Evolutionary conservation across 768 basidiomycete genomes (phyloP), one percentile per base, ranked within the genome.

Genomic region (Pulveroboletus sp.): DNA sequence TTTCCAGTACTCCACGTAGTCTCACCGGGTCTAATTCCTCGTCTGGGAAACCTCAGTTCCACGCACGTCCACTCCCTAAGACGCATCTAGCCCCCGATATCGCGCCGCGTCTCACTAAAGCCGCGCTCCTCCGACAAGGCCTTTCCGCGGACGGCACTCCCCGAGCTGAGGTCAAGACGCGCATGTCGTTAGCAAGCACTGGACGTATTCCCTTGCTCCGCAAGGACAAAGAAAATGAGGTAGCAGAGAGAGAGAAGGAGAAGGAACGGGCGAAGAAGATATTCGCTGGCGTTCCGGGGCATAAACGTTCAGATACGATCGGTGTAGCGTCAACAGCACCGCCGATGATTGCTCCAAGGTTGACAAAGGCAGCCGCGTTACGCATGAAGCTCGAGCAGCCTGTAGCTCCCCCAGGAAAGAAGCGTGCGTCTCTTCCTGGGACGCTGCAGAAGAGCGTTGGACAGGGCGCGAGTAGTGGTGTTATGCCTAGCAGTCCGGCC

Each of bases 281-380:
- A 13, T 93, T 91, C 63, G 76, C 78, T 21, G 83, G 87, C 53
- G 82, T 91, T 4, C 90, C 89, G 0, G 89, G 89, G 0, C 90
- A 93, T 66, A 90, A 89, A 61, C 84, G 89, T 14, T 42, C 75
- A 0, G 79, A 74, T 55, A 78, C 77, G 7, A 87, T 93, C 44
- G 49, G 71, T 0, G 90, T 93, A 8, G 83, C 89, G 13, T 86
- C 83, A 18, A 89, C 84, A 18, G 81, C 81, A 14, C 78, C 89
- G 2, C 89, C 89, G 6, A 62, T 64, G 3, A 80, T 90, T 39
- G 78, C 83, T 0, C 89, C 89, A 2, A 73, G 86, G 38, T 82
- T 89, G 83, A 84, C 86, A 1, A 80, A 81, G 28, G 87, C 89
- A 4, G 84, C 89, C 2, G 75, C 85, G 10, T 69, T 91, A 47